Percentiles rank a stretch among this genome's conserved stretches.
phyloP scores from a whole-genome alignment of 1,284 basidiomycete species.

The Irpex sp. region DNA sequence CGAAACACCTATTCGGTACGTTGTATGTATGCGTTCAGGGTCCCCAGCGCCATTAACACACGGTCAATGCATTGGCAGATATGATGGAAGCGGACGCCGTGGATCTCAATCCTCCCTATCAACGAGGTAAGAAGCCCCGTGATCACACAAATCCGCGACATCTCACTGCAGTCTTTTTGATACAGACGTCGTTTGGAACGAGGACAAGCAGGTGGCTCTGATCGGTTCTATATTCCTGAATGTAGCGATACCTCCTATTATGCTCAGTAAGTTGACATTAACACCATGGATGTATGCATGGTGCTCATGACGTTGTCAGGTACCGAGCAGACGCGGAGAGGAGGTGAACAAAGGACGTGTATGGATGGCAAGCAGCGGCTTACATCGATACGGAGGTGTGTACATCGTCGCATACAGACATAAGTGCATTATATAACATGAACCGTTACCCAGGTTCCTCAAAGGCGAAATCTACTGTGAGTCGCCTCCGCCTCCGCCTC shows the following conservation, averaged over 20 bases:
- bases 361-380: slow-evolving; percentile 80
- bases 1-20: slow-evolving; percentile 42
- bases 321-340: slow-evolving; percentile 45
- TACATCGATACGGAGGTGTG: slow-evolving; percentile 64
- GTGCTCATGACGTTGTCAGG: slow-evolving; percentile 26
- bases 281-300: not conserved
- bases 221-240: slow-evolving; percentile 41
- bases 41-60: not conserved
- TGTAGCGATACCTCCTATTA: slow-evolving; percentile 53
- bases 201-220: slow-evolving; percentile 32
- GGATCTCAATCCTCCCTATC: slow-evolving; percentile 50
- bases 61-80: slow-evolving; percentile 27
- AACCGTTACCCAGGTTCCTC: not conserved
- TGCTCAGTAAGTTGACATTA: slow-evolving; percentile 48
- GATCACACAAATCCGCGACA: not conserved
- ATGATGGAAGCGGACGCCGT: slow-evolving; percentile 43
- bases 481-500: not conserved
- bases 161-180: not conserved
- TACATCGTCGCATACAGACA: not conserved
- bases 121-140: slow-evolving; percentile 36
- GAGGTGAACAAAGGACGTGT: slow-evolving; percentile 56
- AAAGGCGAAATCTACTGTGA: slow-evolving; percentile 26
- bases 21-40: not conserved
- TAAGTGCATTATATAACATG: not conserved
- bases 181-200: slow-evolving; percentile 55